Evolutionary conservation across 768 basidiomycete species (phyloP).

Genomic region (Boletus speciosus): DNA sequence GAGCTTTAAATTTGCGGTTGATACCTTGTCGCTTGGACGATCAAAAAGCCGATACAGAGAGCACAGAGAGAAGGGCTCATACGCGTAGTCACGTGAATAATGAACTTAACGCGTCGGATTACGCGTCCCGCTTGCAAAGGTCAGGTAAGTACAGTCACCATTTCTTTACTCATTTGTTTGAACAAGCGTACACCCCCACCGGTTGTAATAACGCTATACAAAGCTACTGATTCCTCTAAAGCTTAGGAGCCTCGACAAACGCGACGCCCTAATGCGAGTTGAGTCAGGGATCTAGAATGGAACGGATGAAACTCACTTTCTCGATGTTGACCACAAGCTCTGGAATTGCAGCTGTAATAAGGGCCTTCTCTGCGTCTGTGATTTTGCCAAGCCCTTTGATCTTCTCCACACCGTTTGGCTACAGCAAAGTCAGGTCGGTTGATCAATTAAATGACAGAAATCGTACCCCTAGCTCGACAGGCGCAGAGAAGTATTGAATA

Average conservation of each 20-base stretch:
- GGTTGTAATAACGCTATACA: neutral
- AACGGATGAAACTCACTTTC: conserved; percentile 45
- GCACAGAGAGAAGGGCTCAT: neutral
- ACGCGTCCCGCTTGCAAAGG: conserved; percentile 13
- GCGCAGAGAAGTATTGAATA: conserved; percentile 85
- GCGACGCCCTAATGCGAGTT: conserved; percentile 20
- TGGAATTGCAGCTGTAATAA: conserved; percentile 76
- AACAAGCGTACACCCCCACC: conserved; percentile 10
- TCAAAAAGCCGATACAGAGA: neutral
- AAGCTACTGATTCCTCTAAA: conserved; percentile 13
- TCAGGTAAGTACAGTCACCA: neutral
- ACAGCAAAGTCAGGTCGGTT: conserved; percentile 4
- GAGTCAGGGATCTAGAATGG: neutral
- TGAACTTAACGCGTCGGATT: conserved; percentile 27
- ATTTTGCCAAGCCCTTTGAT: conserved; percentile 79
- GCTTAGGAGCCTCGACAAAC: conserved; percentile 28
- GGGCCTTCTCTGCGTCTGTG: conserved; percentile 65
- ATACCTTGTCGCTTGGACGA: neutral
- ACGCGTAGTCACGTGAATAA: conserved; percentile 25
- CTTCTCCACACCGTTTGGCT: conserved; percentile 80
- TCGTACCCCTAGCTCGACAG: conserved; percentile 82
- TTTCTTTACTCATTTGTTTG: conserved; percentile 1
- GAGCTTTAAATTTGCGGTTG: neutral
- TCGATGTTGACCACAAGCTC: conserved; percentile 74
- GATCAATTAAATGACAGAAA: neutral